These are phyloP conservation scores for Gossypium sturtianum DNA, from an alignment of 345 rosid species.

Conservation along the genomic window DNA sequence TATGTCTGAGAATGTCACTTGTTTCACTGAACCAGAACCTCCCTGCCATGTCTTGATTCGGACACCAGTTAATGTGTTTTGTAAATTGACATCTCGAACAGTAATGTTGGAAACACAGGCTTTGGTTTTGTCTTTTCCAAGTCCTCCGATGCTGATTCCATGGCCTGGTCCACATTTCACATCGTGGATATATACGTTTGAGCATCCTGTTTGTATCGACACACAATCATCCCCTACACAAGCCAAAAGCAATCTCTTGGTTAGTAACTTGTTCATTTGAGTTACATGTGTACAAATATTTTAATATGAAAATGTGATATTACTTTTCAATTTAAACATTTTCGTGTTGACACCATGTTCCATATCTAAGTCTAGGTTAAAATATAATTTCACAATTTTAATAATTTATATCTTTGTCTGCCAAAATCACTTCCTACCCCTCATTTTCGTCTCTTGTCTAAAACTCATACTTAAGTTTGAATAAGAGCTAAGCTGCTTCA, in stretches of 20 bases:
- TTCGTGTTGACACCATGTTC: no score
- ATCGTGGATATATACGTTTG: slow-evolving; percentile 58
- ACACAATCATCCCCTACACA: slow-evolving; percentile 85
- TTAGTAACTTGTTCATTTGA: background rate
- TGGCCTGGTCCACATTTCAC: slow-evolving; percentile 92
- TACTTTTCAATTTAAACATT: no score
- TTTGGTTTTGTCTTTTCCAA: slow-evolving; percentile 61
- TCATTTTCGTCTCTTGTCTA: no score
- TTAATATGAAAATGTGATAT: no score
- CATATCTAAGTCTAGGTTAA: no score
- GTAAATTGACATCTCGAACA: slow-evolving; percentile 57
- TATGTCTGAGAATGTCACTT: slow-evolving; percentile 78
- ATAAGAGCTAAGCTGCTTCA: no score
- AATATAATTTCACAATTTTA: no score
- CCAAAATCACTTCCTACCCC: no score
- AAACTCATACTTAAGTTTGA: no score
- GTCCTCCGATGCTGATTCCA: slow-evolving; percentile 89
- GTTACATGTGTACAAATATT: background rate
- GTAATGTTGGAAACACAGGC: slow-evolving; percentile 85
- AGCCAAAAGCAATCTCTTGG: background rate
- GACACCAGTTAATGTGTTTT: slow-evolving; percentile 59
- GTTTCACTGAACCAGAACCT: slow-evolving; percentile 77
- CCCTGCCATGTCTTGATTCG: slow-evolving; percentile 99
- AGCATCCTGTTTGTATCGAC: slow-evolving; percentile 84
- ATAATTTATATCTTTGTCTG: no score